Evolutionary conservation across 1,284 basidiomycete genomes (phyloP).

Genomic region (Bjerkandera adusta): DNA sequence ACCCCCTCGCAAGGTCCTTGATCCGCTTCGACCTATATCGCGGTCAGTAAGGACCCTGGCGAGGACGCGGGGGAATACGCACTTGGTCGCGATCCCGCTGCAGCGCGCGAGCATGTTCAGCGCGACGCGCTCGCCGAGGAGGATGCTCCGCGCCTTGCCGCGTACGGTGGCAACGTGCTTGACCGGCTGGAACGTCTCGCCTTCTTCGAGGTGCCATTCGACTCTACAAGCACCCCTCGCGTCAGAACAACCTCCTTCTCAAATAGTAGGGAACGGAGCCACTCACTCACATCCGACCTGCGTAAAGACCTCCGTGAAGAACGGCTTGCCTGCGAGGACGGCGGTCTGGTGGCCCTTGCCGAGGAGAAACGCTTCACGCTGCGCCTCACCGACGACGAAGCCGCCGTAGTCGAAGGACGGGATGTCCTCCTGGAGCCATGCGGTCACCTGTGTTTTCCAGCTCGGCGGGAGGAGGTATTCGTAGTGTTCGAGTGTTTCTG

Average conservation of each 20-base stretch:
- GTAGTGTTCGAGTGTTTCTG: slow-evolving; percentile 40
- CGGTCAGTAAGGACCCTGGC: background rate
- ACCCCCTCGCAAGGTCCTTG: slow-evolving; percentile 75
- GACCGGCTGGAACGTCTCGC: slow-evolving; percentile 74
- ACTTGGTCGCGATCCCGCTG: slow-evolving; percentile 96
- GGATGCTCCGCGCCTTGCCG: slow-evolving; percentile 84
- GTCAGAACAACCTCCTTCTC: background rate
- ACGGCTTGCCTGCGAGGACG: slow-evolving; percentile 92
- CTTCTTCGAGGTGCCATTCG: slow-evolving; percentile 91
- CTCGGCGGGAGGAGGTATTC: slow-evolving; percentile 85
- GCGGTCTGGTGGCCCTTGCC: slow-evolving; percentile 80
- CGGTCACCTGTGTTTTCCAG: slow-evolving; percentile 81
- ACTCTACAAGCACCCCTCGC: slow-evolving; percentile 55
- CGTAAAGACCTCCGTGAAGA: slow-evolving; percentile 92
- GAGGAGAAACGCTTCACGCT: slow-evolving; percentile 84
- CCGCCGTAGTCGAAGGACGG: slow-evolving; percentile 98
- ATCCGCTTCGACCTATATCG: slow-evolving; percentile 71
- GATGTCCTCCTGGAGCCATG: slow-evolving; percentile 92
- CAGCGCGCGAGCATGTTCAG: slow-evolving; percentile 94
- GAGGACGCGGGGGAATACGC: slow-evolving; percentile 25
- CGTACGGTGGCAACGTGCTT: slow-evolving; percentile 91
- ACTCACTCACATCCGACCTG: slow-evolving; percentile 90
- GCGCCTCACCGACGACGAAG: slow-evolving; percentile 92
- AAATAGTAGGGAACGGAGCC: background rate
- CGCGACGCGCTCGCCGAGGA: slow-evolving; percentile 94